Evolutionary conservation across 1,284 basidiomycete species (phyloP).

Genomic region (Tetrapyrgos nigripes): DNA sequence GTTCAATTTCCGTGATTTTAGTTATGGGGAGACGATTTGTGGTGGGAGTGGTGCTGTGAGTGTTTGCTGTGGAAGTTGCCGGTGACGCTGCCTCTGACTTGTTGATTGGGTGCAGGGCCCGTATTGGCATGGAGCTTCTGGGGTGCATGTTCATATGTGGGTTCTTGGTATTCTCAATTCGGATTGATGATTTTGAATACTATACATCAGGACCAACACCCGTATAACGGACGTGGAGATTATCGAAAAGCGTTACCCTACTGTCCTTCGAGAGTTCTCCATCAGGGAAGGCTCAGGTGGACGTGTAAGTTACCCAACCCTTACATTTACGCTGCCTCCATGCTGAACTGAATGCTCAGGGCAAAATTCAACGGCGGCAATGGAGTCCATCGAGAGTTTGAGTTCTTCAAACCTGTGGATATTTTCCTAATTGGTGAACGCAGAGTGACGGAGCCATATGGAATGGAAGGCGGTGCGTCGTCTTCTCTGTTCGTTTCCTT

Average conservation of each 20-base stretch:
- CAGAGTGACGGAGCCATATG: constrained; percentile 10
- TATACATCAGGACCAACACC: constrained; percentile 2
- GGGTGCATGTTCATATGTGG: constrained; percentile 11
- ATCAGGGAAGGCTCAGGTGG: constrained; percentile 6
- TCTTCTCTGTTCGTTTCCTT: too few relatives aligned
- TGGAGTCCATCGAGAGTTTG: background rate
- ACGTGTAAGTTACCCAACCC: background rate
- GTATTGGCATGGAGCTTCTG: constrained; percentile 19
- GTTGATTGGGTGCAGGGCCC: constrained; percentile 16
- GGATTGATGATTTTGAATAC: background rate
- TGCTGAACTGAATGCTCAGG: constrained; percentile 7
- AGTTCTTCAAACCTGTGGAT: constrained; percentile 1
- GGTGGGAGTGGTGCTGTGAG: constrained; percentile 1
- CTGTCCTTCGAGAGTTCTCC: constrained; percentile 9
- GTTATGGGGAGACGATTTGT: constrained; percentile 9
- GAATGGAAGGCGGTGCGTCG: constrained; percentile 7
- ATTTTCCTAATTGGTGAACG: constrained; percentile 3
- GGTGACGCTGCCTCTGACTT: background rate
- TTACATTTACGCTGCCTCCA: background rate
- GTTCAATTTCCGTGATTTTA: constrained; percentile 11
- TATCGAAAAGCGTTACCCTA: constrained; percentile 12
- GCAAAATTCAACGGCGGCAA: background rate
- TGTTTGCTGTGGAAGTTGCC: background rate
- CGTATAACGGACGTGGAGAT: constrained; percentile 15
- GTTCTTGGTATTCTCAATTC: background rate